A percentile compares a stretch with the other conserved stretches of the same genome.
phyloP scores from a whole-genome alignment of 2,329 filamentous ascomycete genomes.

The Colletotrichum godetiae region DNA sequence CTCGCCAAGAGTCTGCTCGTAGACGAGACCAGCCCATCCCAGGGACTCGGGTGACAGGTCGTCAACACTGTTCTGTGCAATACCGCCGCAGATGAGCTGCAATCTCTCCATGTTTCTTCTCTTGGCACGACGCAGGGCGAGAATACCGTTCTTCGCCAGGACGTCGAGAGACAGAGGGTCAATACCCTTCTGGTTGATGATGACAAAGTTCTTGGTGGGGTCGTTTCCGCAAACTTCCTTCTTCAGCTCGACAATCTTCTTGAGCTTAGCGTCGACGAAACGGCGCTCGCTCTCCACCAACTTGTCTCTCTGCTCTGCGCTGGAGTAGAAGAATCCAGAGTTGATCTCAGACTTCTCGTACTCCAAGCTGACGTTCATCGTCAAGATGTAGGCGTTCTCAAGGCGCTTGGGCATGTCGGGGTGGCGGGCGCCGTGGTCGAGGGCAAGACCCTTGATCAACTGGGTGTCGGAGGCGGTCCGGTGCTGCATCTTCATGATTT shows the following conservation, averaged over 20 bases:
- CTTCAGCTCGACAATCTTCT: constrained; percentile 98
- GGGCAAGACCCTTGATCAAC: constrained; percentile 89
- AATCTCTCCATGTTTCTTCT: constrained; percentile 98
- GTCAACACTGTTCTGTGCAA: constrained; percentile 95
- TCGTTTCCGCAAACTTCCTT: constrained; percentile 96
- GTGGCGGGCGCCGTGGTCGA: constrained; percentile 96
- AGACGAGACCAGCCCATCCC: constrained; percentile 95
- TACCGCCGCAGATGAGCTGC: constrained; percentile 92
- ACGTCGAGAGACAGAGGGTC: constrained; percentile 96
- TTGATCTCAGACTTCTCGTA: constrained; percentile 99
- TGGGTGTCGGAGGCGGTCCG: constrained; percentile 95
- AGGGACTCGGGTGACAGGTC: constrained; percentile 89
- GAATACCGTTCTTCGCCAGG: constrained; percentile 96
- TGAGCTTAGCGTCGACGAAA: constrained; percentile 95
- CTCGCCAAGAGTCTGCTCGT: constrained; percentile 96
- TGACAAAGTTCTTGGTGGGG: constrained; percentile 93
- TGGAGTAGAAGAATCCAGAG: constrained; percentile 98
- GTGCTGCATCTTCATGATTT: constrained; percentile 99
- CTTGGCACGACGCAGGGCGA: constrained; percentile 94
- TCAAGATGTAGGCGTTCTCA: constrained; percentile 95
- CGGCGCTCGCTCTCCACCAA: constrained; percentile 96
- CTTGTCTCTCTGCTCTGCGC: constrained; percentile 96
- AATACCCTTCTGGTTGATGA: constrained; percentile 99
- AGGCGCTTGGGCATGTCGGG: constrained; percentile 98
- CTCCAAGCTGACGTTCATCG: constrained; percentile 94